These are phyloP conservation scores for Sclerospora graminicola DNA, from an alignment of 352 stramenopile species.

Conservation along the genomic window DNA sequence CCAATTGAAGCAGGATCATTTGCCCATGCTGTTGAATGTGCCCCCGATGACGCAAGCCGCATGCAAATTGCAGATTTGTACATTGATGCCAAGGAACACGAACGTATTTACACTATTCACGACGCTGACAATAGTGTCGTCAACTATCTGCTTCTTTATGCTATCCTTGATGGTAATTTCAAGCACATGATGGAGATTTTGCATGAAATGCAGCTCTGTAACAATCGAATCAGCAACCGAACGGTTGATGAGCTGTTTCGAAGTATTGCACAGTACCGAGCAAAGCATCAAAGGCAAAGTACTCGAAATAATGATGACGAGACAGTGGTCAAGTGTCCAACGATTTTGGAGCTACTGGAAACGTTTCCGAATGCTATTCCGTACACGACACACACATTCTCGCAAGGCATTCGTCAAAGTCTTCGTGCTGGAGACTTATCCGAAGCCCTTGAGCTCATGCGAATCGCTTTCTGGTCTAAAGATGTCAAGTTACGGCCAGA, in stretches of 20 bases:
- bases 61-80: slow-evolving; percentile 50
- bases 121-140: slow-evolving; percentile 39
- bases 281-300: slow-evolving; percentile 1
- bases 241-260: slow-evolving; percentile 37
- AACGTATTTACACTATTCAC: slow-evolving; percentile 41
- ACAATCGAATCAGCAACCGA: slow-evolving; percentile 34
- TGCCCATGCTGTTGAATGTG: slow-evolving; percentile 44
- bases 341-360: slow-evolving; percentile 41
- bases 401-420: slow-evolving; percentile 35
- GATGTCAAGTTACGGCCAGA: slow-evolving; percentile 36
- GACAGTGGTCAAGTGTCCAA: slow-evolving; percentile 34
- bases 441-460: slow-evolving; percentile 36
- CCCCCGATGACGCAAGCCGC: slow-evolving; percentile 29
- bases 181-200: slow-evolving; percentile 67
- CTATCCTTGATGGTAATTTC: slow-evolving; percentile 58
- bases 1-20: slow-evolving; percentile 52
- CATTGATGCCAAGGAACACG: slow-evolving; percentile 36
- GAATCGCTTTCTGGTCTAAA: slow-evolving; percentile 27
- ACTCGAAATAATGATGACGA: slow-evolving; percentile 9
- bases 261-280: slow-evolving; percentile 44
- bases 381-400: slow-evolving; percentile 36
- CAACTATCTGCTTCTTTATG: slow-evolving; percentile 54
- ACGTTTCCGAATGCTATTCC: slow-evolving; percentile 49
- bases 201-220: slow-evolving; percentile 65
- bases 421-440: slow-evolving; percentile 36